Evolutionary conservation across 768 basidiomycete species (phyloP).

Genomic region (Boletus coccyginus): DNA sequence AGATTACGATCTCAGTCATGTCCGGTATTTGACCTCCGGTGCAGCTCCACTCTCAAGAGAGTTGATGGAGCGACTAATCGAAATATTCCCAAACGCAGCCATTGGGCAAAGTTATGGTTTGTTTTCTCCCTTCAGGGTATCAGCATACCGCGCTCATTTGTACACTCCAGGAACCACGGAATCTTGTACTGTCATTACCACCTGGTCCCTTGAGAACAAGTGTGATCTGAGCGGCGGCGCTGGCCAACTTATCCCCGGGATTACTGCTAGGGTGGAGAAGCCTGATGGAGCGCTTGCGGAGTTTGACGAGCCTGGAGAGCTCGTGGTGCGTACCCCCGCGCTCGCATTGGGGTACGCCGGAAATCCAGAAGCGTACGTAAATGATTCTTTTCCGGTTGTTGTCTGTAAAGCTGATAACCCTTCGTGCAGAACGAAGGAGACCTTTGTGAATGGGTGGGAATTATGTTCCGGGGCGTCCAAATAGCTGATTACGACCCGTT

Average conservation of each 20-base stretch:
- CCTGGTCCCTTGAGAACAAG: constrained; percentile 43
- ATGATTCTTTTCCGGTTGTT: not conserved
- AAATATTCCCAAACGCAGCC: constrained; percentile 46
- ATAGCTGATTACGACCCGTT: not conserved
- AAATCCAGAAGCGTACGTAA: constrained; percentile 57
- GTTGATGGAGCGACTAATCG: constrained; percentile 43
- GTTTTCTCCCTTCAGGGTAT: not conserved
- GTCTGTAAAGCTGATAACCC: constrained; percentile 6
- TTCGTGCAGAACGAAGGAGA: constrained; percentile 52
- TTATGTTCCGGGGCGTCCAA: not conserved
- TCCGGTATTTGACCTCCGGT: constrained; percentile 39
- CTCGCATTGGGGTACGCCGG: constrained; percentile 58
- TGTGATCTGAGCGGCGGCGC: constrained; percentile 51
- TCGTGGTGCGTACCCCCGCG: constrained; percentile 58
- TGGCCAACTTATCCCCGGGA: constrained; percentile 58
- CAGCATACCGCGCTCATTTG: not conserved
- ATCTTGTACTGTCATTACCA: constrained; percentile 51
- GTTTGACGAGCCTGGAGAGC: constrained; percentile 61
- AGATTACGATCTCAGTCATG: constrained; percentile 40
- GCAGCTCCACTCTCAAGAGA: constrained; percentile 59
- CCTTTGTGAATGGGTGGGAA: constrained; percentile 50
- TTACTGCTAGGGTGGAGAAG: constrained; percentile 54
- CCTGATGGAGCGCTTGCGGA: constrained; percentile 53
- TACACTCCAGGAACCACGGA: constrained; percentile 56
- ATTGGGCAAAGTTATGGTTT: constrained; percentile 66